Evolutionary conservation across 23 red algal genomes (phyloP), one percentile per base, ranked within the genome.

Genomic region (Gracilariopsis chorda): DNA sequence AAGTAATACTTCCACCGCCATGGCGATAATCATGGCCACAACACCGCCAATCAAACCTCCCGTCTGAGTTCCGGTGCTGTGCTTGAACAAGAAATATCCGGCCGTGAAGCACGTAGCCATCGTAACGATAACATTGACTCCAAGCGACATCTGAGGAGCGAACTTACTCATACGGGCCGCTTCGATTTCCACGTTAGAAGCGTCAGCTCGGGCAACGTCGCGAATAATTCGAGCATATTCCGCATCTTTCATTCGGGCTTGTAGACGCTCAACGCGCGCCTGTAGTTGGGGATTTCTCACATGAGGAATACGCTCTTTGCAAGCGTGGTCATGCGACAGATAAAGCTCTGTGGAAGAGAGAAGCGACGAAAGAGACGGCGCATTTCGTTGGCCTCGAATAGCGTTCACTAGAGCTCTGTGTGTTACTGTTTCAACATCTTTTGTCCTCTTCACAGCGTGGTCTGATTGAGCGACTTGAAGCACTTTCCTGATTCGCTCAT

Each of bases 21-120:
- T 78, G 8, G 68, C 90, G 7, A 93, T 30, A 64, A 93, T 84
- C 43, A 93, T 51, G 4, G 75, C 90, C 16, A 53, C 90, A 13
- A 93, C 53, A 19, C 90, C 90, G 29, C 78, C 90, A 4, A 68
- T 49, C 3, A 93, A 59, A 9, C 77, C 90, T 11, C 19, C 45
- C 7, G 58, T 51, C 51, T 78, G 59, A 21, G 60, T 23, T 11
- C 90, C 90, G 4, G 41, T 43, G 40, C 59, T 71, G 27, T 68
- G 64, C 41, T 80, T 85, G 29, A 84, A 58, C 39, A 93, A 45
- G 42, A 76, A 93, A 28, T 84, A 86, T 7, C 78, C 90, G 7
- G 71, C 90, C 6, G 77, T 82, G 46, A 86, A 93, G 51, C 90
- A 85, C 34, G 90, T 93, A 42, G 62, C 71, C 90, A 93, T 93